Evolutionary conservation across 768 basidiomycete genomes (phyloP).

Genomic region (Agaricus blazei): DNA sequence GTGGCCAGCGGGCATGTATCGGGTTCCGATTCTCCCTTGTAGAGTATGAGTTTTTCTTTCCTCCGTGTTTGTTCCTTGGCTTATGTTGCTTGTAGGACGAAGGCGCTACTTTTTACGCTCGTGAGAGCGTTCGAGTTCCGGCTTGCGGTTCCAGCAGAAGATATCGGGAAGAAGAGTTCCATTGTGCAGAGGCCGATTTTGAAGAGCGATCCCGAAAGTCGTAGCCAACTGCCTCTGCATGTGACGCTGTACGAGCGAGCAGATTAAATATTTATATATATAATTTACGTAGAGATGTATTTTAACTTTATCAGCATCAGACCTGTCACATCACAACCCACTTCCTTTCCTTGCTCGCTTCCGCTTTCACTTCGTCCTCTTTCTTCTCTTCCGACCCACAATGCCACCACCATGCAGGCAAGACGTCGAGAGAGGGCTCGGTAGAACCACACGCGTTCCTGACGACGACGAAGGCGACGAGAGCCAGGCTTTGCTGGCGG

Average conservation of each 20-base stretch:
- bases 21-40: constrained; percentile 58
- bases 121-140: constrained; percentile 41
- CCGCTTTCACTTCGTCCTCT: background rate
- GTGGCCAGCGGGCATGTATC: constrained; percentile 62
- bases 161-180: constrained; percentile 27
- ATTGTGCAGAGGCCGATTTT: constrained; percentile 44
- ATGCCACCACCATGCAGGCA: background rate
- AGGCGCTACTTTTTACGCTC: constrained; percentile 21
- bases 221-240: constrained; percentile 43
- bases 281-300: no score
- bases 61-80: background rate
- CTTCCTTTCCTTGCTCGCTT: background rate
- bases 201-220: constrained; percentile 32
- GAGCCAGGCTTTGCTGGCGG: constrained; percentile 5
- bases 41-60: background rate
- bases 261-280: background rate
- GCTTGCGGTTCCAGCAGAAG: constrained; percentile 35
- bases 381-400: background rate
- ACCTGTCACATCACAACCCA: background rate
- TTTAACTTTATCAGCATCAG: background rate
- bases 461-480: constrained; percentile 8
- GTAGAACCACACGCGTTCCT: background rate
- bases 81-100: background rate
- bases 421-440: constrained; percentile 1
- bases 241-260: constrained; percentile 20